Evolutionary conservation across 78 protist genomes (phyloP).

Genomic region (Polysphondylium violaceum): DNA sequence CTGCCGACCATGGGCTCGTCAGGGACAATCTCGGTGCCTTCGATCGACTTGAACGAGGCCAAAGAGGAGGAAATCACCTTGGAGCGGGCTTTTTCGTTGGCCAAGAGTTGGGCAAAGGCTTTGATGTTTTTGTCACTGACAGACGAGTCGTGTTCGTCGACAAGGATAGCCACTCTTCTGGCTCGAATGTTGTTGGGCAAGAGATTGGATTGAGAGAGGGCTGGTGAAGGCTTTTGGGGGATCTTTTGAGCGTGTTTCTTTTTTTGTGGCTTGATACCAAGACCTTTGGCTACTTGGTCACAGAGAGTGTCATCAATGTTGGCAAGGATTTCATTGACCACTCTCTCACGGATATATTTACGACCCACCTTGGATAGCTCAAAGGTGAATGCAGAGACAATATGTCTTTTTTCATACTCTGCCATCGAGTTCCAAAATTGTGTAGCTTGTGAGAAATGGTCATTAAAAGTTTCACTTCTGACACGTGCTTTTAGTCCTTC

Average conservation of each 20-base stretch:
- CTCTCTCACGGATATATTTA: background rate
- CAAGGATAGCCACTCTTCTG: background rate
- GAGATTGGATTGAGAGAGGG: background rate
- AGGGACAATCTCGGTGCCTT: background rate
- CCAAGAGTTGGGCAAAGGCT: too few relatives aligned
- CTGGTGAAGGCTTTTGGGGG: background rate
- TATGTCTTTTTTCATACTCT: constrained; percentile 28
- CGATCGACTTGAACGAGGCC: background rate
- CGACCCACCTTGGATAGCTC: constrained; percentile 2
- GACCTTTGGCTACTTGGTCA: background rate
- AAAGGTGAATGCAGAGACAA: constrained; percentile 22
- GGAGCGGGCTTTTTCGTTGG: too few relatives aligned
- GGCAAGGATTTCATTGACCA: background rate
- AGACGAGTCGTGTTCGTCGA: background rate
- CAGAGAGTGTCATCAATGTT: background rate
- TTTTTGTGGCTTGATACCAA: background rate
- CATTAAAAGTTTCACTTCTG: constrained; percentile 12
- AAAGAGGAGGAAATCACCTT: background rate
- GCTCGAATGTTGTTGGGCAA: constrained; percentile 3
- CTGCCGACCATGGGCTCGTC: background rate
- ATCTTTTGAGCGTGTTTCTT: background rate
- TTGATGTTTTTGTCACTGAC: too few relatives aligned
- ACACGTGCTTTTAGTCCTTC: background rate
- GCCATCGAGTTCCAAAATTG: constrained; percentile 36
- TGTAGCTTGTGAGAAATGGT: constrained; percentile 42